Base-by-base conservation (phyloP, 192 early-diverging fungal species). In the Podila horticola region DNA sequence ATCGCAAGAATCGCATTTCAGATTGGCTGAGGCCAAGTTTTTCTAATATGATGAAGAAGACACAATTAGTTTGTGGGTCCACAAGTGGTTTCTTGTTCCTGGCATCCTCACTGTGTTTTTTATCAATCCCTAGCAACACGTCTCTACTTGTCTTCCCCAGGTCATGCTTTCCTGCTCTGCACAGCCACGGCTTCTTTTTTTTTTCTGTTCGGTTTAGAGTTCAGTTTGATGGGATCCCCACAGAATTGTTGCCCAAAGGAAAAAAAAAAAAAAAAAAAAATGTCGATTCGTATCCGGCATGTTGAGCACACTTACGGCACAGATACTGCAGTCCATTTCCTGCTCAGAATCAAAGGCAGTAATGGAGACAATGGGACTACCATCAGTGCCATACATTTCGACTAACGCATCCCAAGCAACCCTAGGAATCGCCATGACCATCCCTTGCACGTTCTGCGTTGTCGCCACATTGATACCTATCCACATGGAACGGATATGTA, bases 351-450 rank as follows among this genome's bases (percentile, higher is more conserved):
- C 70, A 9, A 79, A 50, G 0, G 70, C 61, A 34, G 51, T 58
- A 4, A 79, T 72, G 22, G 60, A 67, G 50, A 79, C 76, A 24
- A 79, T 62, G 4, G 77, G 77, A 61, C 84, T 82, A 51, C 76
- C 84, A 24, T 85, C 84, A 5, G 73, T 75, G 3, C 84, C 79
- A 60, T 82, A 82, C 31, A 76, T 73, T 2, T 69, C 66, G n/a
- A 82, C 74, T 17, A 85, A 50, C 31, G 69, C 71, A 28, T 69
- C 67, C 74, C 79, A 85, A n/a, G 74, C 79, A 24, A 70, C 70
- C 60, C 61, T 72, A 3, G 84, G 84, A 34, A 85, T 76, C 19
- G 70, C 64, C 67, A 82, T 75, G 12, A 85, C 84, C 84, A 85
- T 74, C 3, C 64, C 59, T 31, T 62, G 63, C 11, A 82, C 66